Conservation (phyloP, 1,284 basidiomycete genomes). For the Boletus smithii region DNA sequence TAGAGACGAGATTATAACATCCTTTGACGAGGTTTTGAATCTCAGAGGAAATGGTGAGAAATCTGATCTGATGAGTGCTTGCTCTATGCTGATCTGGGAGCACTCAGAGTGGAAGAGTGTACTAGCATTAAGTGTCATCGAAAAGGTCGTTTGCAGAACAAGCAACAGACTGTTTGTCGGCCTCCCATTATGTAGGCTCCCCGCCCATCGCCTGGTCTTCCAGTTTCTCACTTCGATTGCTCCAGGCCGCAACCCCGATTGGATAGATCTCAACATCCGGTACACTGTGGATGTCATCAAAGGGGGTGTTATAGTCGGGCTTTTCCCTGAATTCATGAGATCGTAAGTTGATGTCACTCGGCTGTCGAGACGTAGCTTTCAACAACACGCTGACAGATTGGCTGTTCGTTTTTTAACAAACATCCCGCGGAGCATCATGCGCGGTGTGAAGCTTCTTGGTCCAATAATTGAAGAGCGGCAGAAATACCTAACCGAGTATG, state of each 20-base stretch:
- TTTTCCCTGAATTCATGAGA: constrained; percentile 40
- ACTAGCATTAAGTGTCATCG: constrained; percentile 13
- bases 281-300: constrained; percentile 34
- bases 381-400: not conserved
- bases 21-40: constrained; percentile 29
- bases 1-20: constrained; percentile 30
- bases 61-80: not conserved
- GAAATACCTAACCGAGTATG: constrained; percentile 31
- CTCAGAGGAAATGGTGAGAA: constrained; percentile 18
- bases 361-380: rapidly evolving
- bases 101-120: constrained; percentile 33
- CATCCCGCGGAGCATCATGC: not conserved
- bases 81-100: not conserved
- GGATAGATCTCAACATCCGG: constrained; percentile 34
- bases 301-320: constrained; percentile 26
- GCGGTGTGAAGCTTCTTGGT: constrained; percentile 28
- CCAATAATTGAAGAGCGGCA: constrained; percentile 39
- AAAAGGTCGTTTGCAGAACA: constrained; percentile 31
- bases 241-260: constrained; percentile 41
- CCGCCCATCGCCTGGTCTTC: not conserved
- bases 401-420: constrained; percentile 1
- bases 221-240: not conserved
- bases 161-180: constrained; percentile 42
- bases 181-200: constrained; percentile 36
- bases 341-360: constrained; percentile 30